Base-by-base conservation (phyloP, 2,329 filamentous ascomycete genomes). In the Chlorencoelia australis region DNA sequence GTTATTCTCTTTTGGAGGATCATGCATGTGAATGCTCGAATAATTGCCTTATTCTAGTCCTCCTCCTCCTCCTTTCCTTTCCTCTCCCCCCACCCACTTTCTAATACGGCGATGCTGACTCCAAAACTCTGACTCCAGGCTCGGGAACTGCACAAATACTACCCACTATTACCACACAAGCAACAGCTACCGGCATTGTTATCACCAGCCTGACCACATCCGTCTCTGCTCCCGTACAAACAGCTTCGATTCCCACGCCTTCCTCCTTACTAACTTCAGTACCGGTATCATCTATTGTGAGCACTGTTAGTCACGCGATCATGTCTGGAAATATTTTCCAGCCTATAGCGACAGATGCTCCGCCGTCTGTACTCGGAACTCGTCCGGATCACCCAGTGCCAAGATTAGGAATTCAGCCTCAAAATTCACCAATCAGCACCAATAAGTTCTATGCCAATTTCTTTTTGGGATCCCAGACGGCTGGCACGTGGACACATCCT, bases 391-490 rank as follows among this genome's bases (percentile, higher is more conserved):
- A 82, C 45, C 77, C 77, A 0, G 72, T 73, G 17, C 59, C 68
- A 26, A 66, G 71, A 10, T 55, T 64, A 15, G 73, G 72, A 5
- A 63, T 80, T 8, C 29, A 47, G 7, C 31, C 40, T 14, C 49
- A 58, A 27, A 39, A 39, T 25, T 55, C 56, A 0, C 74, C 79
- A 3, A 61, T 84, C 30, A 66, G 74, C 33, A 89, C 83, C 16
- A 89, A 88, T 65, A 88, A 84, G 52, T 88, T 87, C 56, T 85
- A 83, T 49, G 69, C 79, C 48, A 91, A 91, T 51, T 75, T 91
- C 44, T 86, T 86, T 56, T 66, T 95, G 0, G 81, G 77, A 4
- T 69, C 68, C 28, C 86, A 94, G 57, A 72, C 67, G 4, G 70
- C 71, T 5, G 71, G 79, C 0, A 68, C 78, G 0, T 94, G 80